Evolutionary conservation across 257 asterid species (phyloP), one percentile per base, ranked within the genome.

Genomic region (Euphrasia confusa): DNA sequence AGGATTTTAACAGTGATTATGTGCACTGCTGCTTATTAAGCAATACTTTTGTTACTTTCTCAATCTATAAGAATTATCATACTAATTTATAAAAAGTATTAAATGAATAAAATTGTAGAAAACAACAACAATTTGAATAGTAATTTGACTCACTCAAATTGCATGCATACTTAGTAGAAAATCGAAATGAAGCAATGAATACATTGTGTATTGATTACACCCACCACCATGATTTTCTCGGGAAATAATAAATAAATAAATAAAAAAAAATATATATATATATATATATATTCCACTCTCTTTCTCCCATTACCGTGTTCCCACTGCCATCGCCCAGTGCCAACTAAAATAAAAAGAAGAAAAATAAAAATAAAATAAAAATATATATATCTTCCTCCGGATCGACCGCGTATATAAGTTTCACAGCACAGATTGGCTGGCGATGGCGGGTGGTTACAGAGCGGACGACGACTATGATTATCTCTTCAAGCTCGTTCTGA

Each of bases 391-490:
- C 3, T 44, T 10, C 7, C 50, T 44, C 13, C 15, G n/a, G 5
- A 2, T 44, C 5, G n/a, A 44, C 17, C 52, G 54, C 35, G 60
- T 12, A 15, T 24, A 13, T 21, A 45, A 32, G 17, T 45, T 61
- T 13, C 9, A 44, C 35, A 44, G 50, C 58, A 15, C 3, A 17
- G 14, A 42, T 44, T 47, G 40, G 48, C 28, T 47, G 40, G 48
- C 28, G 39, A 63, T 63, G 74, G 65, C 65, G 26, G 74, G 69
- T 30, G 74, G 69, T 47, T 70, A 70, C 37, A 56, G 74, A 10
- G 70, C 69, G 10, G 74, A 70, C 18, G 74, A 70, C 58, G 74
- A 70, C 65, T 70, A 70, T 55, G 74, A 70, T 63, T 70, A 70
- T 58, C 65, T 70, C 59, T 70, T 70, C 74, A 70, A 70, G 64